Evolutionary conservation across 495 filamentous ascomycete genomes (phyloP).

Genomic region (Penicillium subrubescens): DNA sequence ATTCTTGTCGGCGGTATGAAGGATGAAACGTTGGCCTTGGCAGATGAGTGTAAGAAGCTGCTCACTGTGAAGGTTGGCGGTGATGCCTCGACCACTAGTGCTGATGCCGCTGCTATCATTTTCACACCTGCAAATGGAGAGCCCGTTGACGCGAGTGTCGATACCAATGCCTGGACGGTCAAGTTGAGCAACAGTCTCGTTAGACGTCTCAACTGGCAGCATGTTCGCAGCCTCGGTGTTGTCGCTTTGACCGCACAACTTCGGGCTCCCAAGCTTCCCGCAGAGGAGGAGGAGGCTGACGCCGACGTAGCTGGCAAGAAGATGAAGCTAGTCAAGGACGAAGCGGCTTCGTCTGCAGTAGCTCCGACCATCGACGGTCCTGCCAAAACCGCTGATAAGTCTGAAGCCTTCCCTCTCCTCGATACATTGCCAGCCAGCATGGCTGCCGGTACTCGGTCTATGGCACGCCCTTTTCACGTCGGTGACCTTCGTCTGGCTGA

Average conservation of each 20-base stretch:
- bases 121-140: constrained; percentile 76
- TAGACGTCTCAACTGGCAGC: constrained; percentile 89
- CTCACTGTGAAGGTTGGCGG: constrained; percentile 56
- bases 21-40: constrained; percentile 75
- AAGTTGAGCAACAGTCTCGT: constrained; percentile 83
- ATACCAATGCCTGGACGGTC: constrained; percentile 96
- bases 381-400: constrained; percentile 29
- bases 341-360: constrained; percentile 29
- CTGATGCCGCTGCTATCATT: constrained; percentile 57
- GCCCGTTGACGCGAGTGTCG: constrained; percentile 84
- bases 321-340: constrained; percentile 60
- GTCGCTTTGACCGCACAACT: constrained; percentile 80
- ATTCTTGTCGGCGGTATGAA: constrained; percentile 81
- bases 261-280: constrained; percentile 32
- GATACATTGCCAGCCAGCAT: constrained; percentile 78
- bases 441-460: constrained; percentile 72
- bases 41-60: constrained; percentile 77
- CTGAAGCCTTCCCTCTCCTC: constrained; percentile 60
- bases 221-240: constrained; percentile 83
- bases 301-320: constrained; percentile 63
- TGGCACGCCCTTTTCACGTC: constrained; percentile 88
- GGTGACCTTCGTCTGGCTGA: constrained; percentile 91
- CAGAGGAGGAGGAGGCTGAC: constrained; percentile 35
- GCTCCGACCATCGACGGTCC: constrained; percentile 25
- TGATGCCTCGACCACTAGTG: constrained; percentile 32